Evolutionary conservation across 768 basidiomycete species (phyloP).

Genomic region (Podaxis sp.): DNA sequence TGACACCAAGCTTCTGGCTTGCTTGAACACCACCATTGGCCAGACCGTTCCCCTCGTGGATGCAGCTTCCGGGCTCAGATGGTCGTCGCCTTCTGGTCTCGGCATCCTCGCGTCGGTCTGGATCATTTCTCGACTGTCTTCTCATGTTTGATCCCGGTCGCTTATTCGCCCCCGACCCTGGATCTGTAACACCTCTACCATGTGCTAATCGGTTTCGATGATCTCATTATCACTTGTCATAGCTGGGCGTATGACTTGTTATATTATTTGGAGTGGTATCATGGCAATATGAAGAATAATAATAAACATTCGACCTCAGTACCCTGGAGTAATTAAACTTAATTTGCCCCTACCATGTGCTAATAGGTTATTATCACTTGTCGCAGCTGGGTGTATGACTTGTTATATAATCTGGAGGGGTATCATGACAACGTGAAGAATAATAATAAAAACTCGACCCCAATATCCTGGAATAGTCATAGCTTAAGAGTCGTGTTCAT

Average conservation of each 20-base stretch:
- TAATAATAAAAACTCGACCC: neutral
- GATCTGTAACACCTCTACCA: too few species aligned
- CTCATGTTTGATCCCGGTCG: constrained; percentile 10
- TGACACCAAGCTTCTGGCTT: constrained; percentile 45
- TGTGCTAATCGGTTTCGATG: neutral
- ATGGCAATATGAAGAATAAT: neutral
- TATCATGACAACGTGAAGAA: neutral
- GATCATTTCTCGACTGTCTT: constrained; percentile 19
- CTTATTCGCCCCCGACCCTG: too few species aligned
- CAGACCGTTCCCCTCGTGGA: constrained; percentile 52
- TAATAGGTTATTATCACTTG: too few species aligned
- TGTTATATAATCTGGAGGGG: neutral
- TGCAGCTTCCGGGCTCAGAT: constrained; percentile 20
- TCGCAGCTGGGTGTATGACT: neutral
- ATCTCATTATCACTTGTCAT: too few species aligned
- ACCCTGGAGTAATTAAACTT: neutral
- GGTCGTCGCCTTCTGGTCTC: constrained; percentile 16
- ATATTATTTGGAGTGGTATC: neutral
- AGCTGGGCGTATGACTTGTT: neutral
- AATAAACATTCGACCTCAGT: neutral
- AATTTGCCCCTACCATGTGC: neutral
- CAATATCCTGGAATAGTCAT: neutral
- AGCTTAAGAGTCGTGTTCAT: neutral
- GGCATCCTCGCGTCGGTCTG: constrained; percentile 18
- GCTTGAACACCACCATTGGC: constrained; percentile 63